These are phyloP conservation scores for Cephaloascus albidus DNA, from an alignment of 805 yeast genomes.

Conservation along the genomic window DNA sequence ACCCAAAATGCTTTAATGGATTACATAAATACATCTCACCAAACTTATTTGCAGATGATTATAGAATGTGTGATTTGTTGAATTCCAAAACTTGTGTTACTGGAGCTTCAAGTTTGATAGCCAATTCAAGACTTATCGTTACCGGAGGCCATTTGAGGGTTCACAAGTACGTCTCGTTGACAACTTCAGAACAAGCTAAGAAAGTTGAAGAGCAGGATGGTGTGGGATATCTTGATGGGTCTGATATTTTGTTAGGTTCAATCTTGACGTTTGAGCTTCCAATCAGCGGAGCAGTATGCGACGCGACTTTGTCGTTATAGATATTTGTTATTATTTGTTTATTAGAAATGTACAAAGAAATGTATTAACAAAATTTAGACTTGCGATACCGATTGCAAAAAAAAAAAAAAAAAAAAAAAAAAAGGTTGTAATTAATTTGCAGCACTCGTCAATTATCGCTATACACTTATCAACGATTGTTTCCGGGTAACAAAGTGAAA, in stretches of 20 bases:
- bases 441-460: too few relatives aligned
- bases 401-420: too few relatives aligned
- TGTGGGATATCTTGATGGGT: neutral
- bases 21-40: neutral
- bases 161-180: neutral
- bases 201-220: neutral
- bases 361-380: too few relatives aligned
- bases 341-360: too few relatives aligned
- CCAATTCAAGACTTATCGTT: conserved; percentile 6
- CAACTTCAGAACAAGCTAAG: neutral
- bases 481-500: too few relatives aligned
- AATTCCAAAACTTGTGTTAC: conserved; percentile 4
- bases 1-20: conserved; percentile 5
- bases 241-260: neutral
- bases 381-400: too few relatives aligned
- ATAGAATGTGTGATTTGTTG: neutral
- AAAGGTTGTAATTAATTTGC: too few relatives aligned
- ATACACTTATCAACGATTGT: too few relatives aligned
- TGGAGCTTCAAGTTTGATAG: conserved; percentile 4
- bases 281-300: too few relatives aligned
- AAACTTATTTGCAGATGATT: neutral
- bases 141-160: conserved; percentile 6
- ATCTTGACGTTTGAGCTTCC: neutral
- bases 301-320: too few relatives aligned
- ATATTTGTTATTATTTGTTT: too few relatives aligned